A percentile compares a stretch with the other conserved stretches of the same genome.
Evolutionary conservation across 179 eudicot species (phyloP).

Genomic region (Corrigiola litoralis): DNA sequence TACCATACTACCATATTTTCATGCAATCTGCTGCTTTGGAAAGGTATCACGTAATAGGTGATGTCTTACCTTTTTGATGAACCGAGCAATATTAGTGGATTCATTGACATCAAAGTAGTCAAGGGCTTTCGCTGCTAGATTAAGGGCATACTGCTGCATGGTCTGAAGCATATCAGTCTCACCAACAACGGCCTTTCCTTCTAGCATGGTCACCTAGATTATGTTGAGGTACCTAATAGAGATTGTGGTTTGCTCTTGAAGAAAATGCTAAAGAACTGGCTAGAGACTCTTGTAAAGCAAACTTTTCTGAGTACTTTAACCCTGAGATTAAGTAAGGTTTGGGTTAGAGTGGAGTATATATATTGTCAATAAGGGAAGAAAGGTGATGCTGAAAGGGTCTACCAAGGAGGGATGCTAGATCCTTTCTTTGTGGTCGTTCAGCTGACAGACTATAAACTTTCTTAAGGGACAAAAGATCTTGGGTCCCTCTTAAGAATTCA

Average conservation of each 20-base stretch:
- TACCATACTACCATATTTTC: too few species aligned
- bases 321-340: not conserved
- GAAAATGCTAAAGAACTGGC: not conserved
- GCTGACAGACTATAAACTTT: constrained; percentile 9
- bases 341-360: not conserved
- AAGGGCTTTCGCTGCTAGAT: constrained; percentile 70
- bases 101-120: constrained; percentile 75
- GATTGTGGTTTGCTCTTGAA: too few species aligned
- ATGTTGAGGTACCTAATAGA: not conserved
- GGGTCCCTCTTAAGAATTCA: constrained; percentile 7
- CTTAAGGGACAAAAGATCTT: constrained; percentile 7
- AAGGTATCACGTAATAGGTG: not conserved
- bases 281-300: not conserved
- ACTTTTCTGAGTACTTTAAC: not conserved
- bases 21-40: too few species aligned
- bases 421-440: constrained; percentile 19
- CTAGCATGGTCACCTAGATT: constrained; percentile 40
- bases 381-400: not conserved
- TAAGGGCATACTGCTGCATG: constrained; percentile 67
- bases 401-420: not conserved
- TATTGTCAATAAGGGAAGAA: not conserved
- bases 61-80: constrained; percentile 54
- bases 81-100: constrained; percentile 68
- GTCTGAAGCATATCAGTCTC: constrained; percentile 73
- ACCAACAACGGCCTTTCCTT: constrained; percentile 74